Conservation (phyloP, 768 basidiomycete species). For the Rhodotorula sphaerocarpa region DNA sequence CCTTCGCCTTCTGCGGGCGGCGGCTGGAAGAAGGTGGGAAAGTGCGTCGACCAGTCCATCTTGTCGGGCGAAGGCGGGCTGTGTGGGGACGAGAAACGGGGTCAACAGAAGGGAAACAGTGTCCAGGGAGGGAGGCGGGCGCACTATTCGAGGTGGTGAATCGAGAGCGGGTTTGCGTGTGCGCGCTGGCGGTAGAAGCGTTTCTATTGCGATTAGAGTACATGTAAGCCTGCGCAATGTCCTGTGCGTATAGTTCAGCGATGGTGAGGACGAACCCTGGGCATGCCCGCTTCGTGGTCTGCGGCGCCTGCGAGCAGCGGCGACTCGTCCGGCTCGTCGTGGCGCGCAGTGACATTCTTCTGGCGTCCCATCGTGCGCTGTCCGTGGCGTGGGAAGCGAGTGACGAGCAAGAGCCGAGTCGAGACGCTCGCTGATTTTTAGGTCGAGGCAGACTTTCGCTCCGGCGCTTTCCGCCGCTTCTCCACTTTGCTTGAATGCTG, state of each 20-base stretch:
- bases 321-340: neutral
- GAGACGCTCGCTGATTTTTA: too few relatives aligned
- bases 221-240: too few relatives aligned
- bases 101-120: neutral
- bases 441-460: too few relatives aligned
- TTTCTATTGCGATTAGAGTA: slow-evolving; percentile 45
- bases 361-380: slow-evolving; percentile 1
- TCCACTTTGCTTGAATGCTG: too few relatives aligned
- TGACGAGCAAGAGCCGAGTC: neutral
- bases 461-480: too few relatives aligned
- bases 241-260: neutral
- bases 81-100: neutral
- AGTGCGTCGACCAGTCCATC: slow-evolving; percentile 77
- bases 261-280: slow-evolving; percentile 9
- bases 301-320: slow-evolving; percentile 13
- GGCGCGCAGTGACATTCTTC: slow-evolving; percentile 5
- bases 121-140: slow-evolving; percentile 17
- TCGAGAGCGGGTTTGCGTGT: slow-evolving; percentile 50
- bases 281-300: slow-evolving; percentile 16
- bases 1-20: slow-evolving; percentile 17
- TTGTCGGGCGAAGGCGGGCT: slow-evolving; percentile 61
- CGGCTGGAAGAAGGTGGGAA: slow-evolving; percentile 55
- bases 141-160: slow-evolving; percentile 69
- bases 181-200: slow-evolving; percentile 51
- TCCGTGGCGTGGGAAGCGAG: neutral